Conservation (phyloP, 2,329 filamentous ascomycete genomes). For the Aspergillus viridinutans region DNA sequence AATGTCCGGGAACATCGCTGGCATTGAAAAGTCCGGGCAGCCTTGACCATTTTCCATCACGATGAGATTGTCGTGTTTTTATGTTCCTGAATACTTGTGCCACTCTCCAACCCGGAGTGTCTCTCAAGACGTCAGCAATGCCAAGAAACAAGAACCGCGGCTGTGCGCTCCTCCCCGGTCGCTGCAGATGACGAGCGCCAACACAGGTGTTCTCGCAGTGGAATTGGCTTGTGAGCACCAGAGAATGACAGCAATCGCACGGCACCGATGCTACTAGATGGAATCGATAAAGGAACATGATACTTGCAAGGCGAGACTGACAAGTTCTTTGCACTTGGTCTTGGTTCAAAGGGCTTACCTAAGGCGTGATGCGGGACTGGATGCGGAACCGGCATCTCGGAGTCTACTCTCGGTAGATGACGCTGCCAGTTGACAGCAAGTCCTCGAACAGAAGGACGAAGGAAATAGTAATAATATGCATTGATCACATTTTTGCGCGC, state of each 20-base stretch:
- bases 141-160: not conserved
- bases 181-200: no score
- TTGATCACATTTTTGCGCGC: not conserved
- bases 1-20: slow-evolving; percentile 28
- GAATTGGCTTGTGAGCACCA: no score
- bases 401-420: not conserved
- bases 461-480: not conserved
- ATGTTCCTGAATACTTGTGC: not conserved
- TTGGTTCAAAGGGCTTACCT: no score
- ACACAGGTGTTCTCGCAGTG: no score
- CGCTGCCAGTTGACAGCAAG: not conserved
- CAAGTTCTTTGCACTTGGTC: not conserved
- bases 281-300: no score
- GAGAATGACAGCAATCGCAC: no score
- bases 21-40: slow-evolving; percentile 24
- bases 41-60: slow-evolving; percentile 14
- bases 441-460: not conserved
- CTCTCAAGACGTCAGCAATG: not conserved
- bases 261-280: no score
- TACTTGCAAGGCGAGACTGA: no score
- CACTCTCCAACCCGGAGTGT: not conserved
- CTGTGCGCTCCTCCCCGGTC: not conserved
- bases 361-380: not conserved
- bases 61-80: not conserved
- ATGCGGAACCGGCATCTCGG: not conserved